Evolutionary conservation across 768 basidiomycete species (phyloP).

Genomic region (Russula foetens): DNA sequence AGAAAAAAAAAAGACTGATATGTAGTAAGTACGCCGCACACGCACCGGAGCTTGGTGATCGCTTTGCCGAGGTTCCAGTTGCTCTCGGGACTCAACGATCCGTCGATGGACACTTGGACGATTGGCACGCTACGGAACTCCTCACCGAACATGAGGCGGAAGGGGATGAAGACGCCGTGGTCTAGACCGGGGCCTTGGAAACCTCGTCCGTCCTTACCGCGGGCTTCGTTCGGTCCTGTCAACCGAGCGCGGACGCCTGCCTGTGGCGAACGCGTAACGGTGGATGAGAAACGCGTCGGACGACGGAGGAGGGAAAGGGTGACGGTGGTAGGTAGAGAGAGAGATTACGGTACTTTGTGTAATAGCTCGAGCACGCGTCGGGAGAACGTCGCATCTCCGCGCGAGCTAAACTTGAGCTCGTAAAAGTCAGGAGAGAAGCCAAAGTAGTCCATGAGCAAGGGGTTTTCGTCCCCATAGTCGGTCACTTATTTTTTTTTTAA

Average conservation of each 20-base stretch:
- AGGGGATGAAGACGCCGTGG: slow-evolving; percentile 77
- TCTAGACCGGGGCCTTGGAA: slow-evolving; percentile 60
- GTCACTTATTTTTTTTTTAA: slow-evolving; percentile 38
- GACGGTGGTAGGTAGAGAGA: too few relatives aligned
- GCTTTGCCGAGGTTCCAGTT: slow-evolving; percentile 64
- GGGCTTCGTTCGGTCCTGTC: slow-evolving; percentile 40
- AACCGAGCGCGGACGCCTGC: slow-evolving; percentile 47
- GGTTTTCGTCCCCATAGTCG: slow-evolving; percentile 71
- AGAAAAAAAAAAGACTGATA: neutral
- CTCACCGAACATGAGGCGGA: slow-evolving; percentile 70
- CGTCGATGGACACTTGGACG: slow-evolving; percentile 62
- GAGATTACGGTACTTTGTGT: slow-evolving; percentile 34
- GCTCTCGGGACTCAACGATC: slow-evolving; percentile 45
- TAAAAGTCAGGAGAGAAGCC: slow-evolving; percentile 56
- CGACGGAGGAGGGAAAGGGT: neutral
- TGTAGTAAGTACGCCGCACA: neutral
- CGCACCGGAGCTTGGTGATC: slow-evolving; percentile 48
- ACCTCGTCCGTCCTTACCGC: slow-evolving; percentile 61
- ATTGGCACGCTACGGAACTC: slow-evolving; percentile 55
- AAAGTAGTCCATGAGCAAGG: slow-evolving; percentile 67
- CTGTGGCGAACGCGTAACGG: slow-evolving; percentile 24
- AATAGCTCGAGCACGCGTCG: slow-evolving; percentile 53
- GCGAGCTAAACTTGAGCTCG: slow-evolving; percentile 56
- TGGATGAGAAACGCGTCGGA: neutral
- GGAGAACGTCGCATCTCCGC: slow-evolving; percentile 50